phyloP scores from a whole-genome alignment of 495 filamentous ascomycete genomes.

The Xylaria acuta region DNA sequence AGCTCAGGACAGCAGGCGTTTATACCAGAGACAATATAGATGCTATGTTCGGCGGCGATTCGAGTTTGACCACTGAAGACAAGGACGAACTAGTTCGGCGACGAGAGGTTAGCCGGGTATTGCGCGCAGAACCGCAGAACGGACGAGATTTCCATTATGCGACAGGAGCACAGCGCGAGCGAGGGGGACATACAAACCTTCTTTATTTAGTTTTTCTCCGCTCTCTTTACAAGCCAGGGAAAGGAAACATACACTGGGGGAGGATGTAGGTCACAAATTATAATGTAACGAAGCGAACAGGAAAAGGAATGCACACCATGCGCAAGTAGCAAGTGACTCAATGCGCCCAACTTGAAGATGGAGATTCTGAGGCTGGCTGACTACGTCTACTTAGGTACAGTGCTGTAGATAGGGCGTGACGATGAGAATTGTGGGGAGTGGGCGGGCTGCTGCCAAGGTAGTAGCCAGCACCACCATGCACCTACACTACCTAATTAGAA shows the following conservation, averaged over 20 bases:
- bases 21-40: background rate
- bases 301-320: constrained; percentile 11
- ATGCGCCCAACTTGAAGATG: constrained; percentile 16
- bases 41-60: background rate
- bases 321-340: constrained; percentile 4
- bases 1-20: background rate
- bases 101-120: background rate
- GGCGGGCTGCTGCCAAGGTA: background rate
- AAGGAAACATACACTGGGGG: background rate
- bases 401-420: background rate
- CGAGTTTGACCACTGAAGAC: background rate
- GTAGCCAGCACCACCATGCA: too few species aligned
- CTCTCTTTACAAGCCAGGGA: background rate
- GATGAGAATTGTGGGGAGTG: constrained; percentile 5
- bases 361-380: constrained; percentile 8
- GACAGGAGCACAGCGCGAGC: background rate
- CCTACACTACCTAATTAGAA: too few species aligned
- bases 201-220: background rate
- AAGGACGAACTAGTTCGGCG: background rate
- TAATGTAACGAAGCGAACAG: constrained; percentile 19
- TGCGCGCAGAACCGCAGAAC: background rate
- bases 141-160: background rate
- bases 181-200: constrained; percentile 9
- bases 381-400: background rate
- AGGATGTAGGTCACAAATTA: constrained; percentile 6